Conservation (phyloP, 2,329 filamentous ascomycete genomes). For the Truncatella angustata region DNA sequence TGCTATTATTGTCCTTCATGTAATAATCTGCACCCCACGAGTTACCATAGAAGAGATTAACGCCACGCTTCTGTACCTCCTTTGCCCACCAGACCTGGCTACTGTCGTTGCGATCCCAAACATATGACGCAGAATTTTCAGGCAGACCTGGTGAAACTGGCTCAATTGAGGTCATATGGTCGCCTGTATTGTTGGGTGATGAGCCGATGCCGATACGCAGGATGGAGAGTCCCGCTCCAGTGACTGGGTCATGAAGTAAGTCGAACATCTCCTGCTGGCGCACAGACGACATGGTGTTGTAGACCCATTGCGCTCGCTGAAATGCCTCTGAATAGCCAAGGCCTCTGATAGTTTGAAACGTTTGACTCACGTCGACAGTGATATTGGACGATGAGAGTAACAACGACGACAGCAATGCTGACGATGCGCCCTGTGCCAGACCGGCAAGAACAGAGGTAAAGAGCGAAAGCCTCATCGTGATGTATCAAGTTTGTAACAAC, state of each 20-base stretch:
- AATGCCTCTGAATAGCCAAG: slow-evolving; percentile 40
- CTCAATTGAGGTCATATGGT: slow-evolving; percentile 32
- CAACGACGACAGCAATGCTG: background rate
- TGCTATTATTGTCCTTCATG: slow-evolving; percentile 39
- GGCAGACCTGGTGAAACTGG: slow-evolving; percentile 36
- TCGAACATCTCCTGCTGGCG: slow-evolving; percentile 31
- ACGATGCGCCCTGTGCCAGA: background rate
- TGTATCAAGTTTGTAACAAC: too few species aligned
- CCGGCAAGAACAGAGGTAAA: background rate
- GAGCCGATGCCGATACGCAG: slow-evolving; percentile 34
- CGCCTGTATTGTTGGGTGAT: slow-evolving; percentile 12
- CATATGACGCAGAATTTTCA: slow-evolving; percentile 32
- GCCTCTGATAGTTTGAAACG: slow-evolving; percentile 39
- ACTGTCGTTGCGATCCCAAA: slow-evolving; percentile 40
- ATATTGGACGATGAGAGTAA: too few species aligned
- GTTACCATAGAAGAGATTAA: slow-evolving; percentile 33
- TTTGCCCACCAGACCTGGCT: slow-evolving; percentile 47
- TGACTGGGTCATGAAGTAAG: slow-evolving; percentile 31
- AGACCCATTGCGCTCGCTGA: slow-evolving; percentile 32
- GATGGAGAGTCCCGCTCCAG: slow-evolving; percentile 34
- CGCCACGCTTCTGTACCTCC: slow-evolving; percentile 36
- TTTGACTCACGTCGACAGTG: slow-evolving; percentile 13
- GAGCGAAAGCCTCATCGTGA: too few species aligned
- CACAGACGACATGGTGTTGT: slow-evolving; percentile 20
- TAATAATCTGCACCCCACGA: slow-evolving; percentile 41